These are phyloP conservation scores for Lodderomyces margitis DNA, from an alignment of 1,139 yeast genomes.

Conservation along the genomic window DNA sequence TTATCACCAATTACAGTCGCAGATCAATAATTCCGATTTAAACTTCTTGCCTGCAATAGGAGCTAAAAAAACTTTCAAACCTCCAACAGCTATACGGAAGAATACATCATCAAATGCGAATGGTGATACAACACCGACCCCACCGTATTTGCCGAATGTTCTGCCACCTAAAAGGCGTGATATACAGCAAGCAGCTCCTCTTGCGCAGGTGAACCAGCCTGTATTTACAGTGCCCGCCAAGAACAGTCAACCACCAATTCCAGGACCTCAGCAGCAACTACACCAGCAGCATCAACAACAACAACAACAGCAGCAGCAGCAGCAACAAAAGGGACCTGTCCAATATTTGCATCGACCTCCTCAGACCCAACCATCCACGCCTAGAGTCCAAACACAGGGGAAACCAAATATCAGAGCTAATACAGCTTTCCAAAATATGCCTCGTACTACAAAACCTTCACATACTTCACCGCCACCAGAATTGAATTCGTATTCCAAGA, in stretches of 20 bases:
- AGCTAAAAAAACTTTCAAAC: constrained; percentile 27
- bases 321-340: constrained; percentile 3
- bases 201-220: constrained; percentile 5
- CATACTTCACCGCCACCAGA: constrained; percentile 1
- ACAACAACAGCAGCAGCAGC: constrained; percentile 7
- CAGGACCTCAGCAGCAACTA: constrained; percentile 5
- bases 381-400: constrained; percentile 10
- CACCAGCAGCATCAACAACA: background rate
- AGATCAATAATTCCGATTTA: constrained; percentile 38
- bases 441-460: background rate
- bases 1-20: constrained; percentile 43
- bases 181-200: constrained; percentile 7
- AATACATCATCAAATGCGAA: constrained; percentile 5
- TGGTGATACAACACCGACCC: background rate
- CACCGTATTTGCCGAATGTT: constrained; percentile 2
- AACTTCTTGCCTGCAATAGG: constrained; percentile 32
- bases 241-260: background rate
- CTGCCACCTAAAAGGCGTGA: constrained; percentile 9
- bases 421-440: constrained; percentile 13
- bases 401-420: constrained; percentile 15
- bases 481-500: background rate
- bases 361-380: background rate
- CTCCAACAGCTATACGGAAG: constrained; percentile 34
- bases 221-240: background rate
- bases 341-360: constrained; percentile 5